These are phyloP conservation scores for Cyclostephanos tholiformis DNA, from an alignment of 108 stramenopile genomes.

Conservation along the genomic window DNA sequence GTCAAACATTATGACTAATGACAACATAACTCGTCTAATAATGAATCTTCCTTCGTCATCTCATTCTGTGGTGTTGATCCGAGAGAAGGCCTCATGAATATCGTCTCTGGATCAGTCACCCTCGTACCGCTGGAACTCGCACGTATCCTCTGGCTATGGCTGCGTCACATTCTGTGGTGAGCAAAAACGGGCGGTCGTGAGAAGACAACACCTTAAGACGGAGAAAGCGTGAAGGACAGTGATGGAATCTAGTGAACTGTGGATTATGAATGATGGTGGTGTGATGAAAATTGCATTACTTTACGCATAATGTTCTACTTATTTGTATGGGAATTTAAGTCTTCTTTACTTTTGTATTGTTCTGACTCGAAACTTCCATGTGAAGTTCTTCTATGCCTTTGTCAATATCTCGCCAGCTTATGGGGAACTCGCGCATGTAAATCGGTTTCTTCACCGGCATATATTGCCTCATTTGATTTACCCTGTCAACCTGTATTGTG, in stretches of 20 bases:
- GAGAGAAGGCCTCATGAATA: not conserved
- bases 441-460: constrained; percentile 71
- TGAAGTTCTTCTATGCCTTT: constrained; percentile 39
- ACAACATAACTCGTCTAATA: not conserved
- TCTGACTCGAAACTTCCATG: not conserved
- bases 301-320: not conserved
- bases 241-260: too few relatives aligned
- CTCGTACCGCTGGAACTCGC: not conserved
- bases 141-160: not conserved
- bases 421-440: constrained; percentile 88
- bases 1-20: not conserved
- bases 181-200: too few relatives aligned
- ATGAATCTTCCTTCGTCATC: not conserved
- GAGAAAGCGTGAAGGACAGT: too few relatives aligned
- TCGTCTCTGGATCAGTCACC: not conserved
- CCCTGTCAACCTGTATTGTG: constrained; percentile 24
- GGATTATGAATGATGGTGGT: too few relatives aligned
- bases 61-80: not conserved
- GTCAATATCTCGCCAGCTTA: constrained; percentile 84
- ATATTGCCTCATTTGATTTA: constrained; percentile 63
- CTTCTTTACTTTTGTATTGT: not conserved
- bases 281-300: not conserved
- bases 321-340: not conserved
- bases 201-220: too few relatives aligned
- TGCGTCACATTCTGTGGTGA: not conserved